These are phyloP conservation scores for Russula griseocarnosa DNA, from an alignment of 768 basidiomycete genomes.

Conservation along the genomic window DNA sequence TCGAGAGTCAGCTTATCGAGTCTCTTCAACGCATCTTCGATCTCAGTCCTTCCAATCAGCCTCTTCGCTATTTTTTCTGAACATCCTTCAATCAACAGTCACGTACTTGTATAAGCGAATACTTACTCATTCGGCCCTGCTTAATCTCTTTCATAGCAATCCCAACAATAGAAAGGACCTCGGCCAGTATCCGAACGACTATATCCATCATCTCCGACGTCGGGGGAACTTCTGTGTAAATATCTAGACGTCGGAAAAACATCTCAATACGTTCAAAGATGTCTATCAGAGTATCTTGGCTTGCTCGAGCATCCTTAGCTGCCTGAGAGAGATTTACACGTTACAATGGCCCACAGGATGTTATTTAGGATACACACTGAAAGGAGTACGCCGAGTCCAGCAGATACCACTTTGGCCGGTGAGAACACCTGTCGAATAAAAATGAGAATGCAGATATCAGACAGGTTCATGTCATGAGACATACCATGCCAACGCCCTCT, in stretches of 20 bases:
- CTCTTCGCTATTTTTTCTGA: not conserved
- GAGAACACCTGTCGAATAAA: not conserved
- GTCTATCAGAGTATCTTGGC: not conserved
- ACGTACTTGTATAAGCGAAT: not conserved
- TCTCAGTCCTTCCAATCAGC: not conserved
- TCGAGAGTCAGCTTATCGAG: not conserved
- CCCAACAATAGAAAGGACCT: not conserved
- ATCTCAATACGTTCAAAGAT: not conserved
- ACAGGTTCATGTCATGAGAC: not conserved
- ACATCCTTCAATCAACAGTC: not conserved
- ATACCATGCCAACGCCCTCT: not conserved
- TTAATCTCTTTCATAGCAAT: not conserved
- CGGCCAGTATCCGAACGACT: not conserved
- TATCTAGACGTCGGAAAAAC: not conserved
- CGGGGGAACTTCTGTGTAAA: not conserved
- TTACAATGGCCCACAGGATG: not conserved
- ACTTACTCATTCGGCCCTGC: not conserved
- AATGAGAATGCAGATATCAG: not conserved
- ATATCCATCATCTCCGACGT: not conserved
- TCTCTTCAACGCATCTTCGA: not conserved
- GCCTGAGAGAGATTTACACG: not conserved
- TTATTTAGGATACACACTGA: not conserved
- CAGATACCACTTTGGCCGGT: not conserved
- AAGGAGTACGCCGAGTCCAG: not conserved
- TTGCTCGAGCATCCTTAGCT: not conserved